Evolutionary conservation across 2,329 filamentous ascomycete genomes (phyloP).

Genomic region (Sporothrix brunneoviolacea): DNA sequence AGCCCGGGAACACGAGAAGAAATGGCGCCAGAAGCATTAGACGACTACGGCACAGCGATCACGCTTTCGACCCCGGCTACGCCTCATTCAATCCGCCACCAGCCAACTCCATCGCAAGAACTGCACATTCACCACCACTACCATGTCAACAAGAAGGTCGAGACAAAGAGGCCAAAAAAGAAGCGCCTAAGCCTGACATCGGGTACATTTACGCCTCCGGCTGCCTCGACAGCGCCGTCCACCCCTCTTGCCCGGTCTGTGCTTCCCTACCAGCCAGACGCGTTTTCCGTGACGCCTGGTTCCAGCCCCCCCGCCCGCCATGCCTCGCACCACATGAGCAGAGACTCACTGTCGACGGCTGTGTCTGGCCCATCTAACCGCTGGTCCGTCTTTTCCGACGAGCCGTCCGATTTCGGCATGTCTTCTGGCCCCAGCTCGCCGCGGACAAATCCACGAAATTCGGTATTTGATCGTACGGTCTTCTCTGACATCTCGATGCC

Average conservation of each 20-base stretch:
- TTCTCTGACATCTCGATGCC: slow-evolving; percentile 66
- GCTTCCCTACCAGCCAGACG: slow-evolving; percentile 28
- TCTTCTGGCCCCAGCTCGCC: slow-evolving; percentile 81
- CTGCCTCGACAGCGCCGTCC: slow-evolving; percentile 32
- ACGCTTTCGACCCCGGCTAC: slow-evolving; percentile 10
- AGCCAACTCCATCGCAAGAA: slow-evolving; percentile 55
- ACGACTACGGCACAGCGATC: not conserved
- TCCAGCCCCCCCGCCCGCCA: slow-evolving; percentile 25
- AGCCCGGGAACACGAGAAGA: not conserved
- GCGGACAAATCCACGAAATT: slow-evolving; percentile 62
- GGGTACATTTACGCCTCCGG: slow-evolving; percentile 52
- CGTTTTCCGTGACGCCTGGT: slow-evolving; percentile 16
- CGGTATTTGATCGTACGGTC: slow-evolving; percentile 66
- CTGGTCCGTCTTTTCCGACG: slow-evolving; percentile 58
- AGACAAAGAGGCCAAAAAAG: slow-evolving; percentile 61
- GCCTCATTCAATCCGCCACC: slow-evolving; percentile 19
- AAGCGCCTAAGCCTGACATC: slow-evolving; percentile 60
- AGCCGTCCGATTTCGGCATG: slow-evolving; percentile 56
- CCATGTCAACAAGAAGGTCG: slow-evolving; percentile 54
- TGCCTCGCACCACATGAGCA: slow-evolving; percentile 37
- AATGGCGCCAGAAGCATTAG: not conserved
- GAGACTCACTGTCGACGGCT: slow-evolving; percentile 44
- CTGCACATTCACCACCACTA: slow-evolving; percentile 95
- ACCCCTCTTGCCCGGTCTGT: slow-evolving; percentile 35
- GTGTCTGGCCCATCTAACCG: slow-evolving; percentile 42